These are phyloP conservation scores for Tylopilus vinaceipallidus DNA, from an alignment of 768 basidiomycete genomes.

Conservation along the genomic window DNA sequence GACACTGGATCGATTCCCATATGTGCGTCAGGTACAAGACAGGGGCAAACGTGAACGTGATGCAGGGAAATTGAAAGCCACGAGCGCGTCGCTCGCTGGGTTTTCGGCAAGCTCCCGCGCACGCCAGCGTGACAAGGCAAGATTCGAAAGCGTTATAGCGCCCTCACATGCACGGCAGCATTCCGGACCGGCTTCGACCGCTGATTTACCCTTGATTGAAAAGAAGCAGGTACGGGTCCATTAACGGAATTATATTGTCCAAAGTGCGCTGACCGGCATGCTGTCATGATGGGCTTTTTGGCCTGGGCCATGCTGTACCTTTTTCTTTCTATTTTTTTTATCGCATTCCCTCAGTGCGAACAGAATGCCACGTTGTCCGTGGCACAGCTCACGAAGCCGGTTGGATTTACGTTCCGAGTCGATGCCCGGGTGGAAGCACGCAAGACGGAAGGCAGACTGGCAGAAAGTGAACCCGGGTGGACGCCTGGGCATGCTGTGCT, in stretches of 20 bases:
- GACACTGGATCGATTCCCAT: slow-evolving; percentile 17
- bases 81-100: background rate
- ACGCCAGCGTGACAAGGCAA: slow-evolving; percentile 1
- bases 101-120: slow-evolving; percentile 4
- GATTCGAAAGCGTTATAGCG: background rate
- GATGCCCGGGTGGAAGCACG: slow-evolving; percentile 50
- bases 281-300: slow-evolving; percentile 8
- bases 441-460: slow-evolving; percentile 35
- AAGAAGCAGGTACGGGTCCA: slow-evolving; percentile 33
- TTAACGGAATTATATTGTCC: slow-evolving; percentile 21
- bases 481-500: slow-evolving; percentile 38
- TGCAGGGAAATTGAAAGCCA: slow-evolving; percentile 2
- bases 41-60: slow-evolving; percentile 14
- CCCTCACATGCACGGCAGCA: slow-evolving; percentile 1
- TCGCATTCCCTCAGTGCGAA: slow-evolving; percentile 1
- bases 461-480: slow-evolving; percentile 26
- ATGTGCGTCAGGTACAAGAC: slow-evolving; percentile 14
- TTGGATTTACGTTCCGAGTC: slow-evolving; percentile 52
- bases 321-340: slow-evolving; percentile 6
- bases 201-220: slow-evolving; percentile 25
- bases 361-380: slow-evolving; percentile 27
- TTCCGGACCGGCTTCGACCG: slow-evolving; percentile 20
- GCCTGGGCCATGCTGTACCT: slow-evolving; percentile 17
- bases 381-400: slow-evolving; percentile 42
- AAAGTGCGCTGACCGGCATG: slow-evolving; percentile 27